Conservation (phyloP, 306 rosid genomes). For the Pterocarpus macrocarpus region DNA sequence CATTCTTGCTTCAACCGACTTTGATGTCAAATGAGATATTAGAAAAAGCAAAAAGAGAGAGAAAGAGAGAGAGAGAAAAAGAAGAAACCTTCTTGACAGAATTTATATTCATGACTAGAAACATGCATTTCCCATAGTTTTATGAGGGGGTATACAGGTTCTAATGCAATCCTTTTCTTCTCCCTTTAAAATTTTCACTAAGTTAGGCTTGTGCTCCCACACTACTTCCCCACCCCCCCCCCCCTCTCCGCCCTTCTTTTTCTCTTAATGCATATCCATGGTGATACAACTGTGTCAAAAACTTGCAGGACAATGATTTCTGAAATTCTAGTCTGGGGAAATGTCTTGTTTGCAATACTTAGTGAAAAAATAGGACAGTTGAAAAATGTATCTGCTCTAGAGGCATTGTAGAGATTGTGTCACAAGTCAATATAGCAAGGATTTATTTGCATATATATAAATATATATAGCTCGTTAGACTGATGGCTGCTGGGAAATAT, state of each 20-base stretch:
- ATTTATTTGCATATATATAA: background rate
- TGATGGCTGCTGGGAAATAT: constrained; percentile 2
- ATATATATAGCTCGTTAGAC: background rate
- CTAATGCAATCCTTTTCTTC: background rate
- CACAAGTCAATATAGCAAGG: background rate
- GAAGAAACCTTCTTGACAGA: background rate
- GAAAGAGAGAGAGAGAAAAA: background rate
- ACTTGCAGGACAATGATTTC: background rate
- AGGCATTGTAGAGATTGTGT: constrained; percentile 18
- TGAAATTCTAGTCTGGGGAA: constrained; percentile 19
- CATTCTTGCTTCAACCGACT: constrained; percentile 15
- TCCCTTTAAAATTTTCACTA: background rate
- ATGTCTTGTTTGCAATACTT: constrained; percentile 3
- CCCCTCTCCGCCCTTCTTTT: background rate
- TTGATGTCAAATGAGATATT: constrained; percentile 2
- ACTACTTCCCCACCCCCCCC: background rate
- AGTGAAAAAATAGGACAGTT: constrained; percentile 13
- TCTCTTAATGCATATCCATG: background rate
- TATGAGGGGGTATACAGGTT: background rate
- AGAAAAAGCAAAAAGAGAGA: background rate
- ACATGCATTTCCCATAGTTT: background rate
- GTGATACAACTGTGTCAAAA: background rate
- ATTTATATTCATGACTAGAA: background rate
- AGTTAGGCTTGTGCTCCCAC: constrained; percentile 6
- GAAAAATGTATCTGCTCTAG: background rate